Base-by-base conservation (phyloP, 371 early-diverging fungal species). In the Smittium mucronatum region DNA sequence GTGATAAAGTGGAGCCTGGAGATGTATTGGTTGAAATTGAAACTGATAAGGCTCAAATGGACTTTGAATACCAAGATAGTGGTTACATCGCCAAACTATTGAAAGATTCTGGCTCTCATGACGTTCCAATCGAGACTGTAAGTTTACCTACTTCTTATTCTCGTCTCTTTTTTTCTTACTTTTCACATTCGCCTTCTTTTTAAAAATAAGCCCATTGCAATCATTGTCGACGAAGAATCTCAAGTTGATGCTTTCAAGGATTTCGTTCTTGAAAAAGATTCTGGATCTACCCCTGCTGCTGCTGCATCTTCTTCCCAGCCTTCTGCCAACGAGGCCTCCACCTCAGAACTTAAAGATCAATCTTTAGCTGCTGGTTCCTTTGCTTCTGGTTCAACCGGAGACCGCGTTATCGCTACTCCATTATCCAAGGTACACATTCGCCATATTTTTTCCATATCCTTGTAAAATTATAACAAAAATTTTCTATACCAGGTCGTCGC, bases 31-130 rank as follows among this genome's bases (percentile, higher is more conserved):
- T 94, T 59, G 97, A 96, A 81, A 93, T 98, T 70, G 99, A 98
- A 82, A 98, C 99, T 33, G 97, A 98, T 83, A 98, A 98, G 88
- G 99, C 99, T 63, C 94, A 94, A 82, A 97, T 98, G 96, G 99
- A 98, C 79, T 94, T 97, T 80, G 99, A 98, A 82, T 95, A 91
- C 83, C 97, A 97, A 82, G 99, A 98, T 73, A 95, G 96, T 75
- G 99, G 99, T 58, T 96, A 82, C 75, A 74, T 98, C 47, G 99
- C 97, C 75, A 92, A 95, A 87, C 85, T 95, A 77, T 82, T 98
- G 72, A 81, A 92, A 32, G 87, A 89, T 5, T 77, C 82, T 60
- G 93, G 93, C 35, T 78, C 88, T 70, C 95, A 97, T 87, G 95
- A 95, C 74, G 84, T 89, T 59, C 67, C 78, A 67, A 90, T 93